Conservation (phyloP, 441 rosid species). For the Pelargonium myrrhifolium region DNA sequence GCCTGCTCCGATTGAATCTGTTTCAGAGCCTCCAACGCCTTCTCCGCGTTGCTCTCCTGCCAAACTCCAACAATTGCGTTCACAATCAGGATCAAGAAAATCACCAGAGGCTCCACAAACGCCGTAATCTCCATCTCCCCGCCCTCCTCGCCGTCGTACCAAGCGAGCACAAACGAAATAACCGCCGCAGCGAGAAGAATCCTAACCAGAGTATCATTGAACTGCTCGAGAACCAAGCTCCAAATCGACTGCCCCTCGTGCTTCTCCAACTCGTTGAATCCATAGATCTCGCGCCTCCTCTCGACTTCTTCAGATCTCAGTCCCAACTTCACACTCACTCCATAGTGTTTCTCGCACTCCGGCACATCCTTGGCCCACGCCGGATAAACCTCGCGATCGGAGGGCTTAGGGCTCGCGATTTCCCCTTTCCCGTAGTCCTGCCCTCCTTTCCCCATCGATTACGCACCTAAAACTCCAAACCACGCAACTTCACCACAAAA, state of each 20-base stretch:
- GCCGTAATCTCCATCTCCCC: constrained; percentile 38
- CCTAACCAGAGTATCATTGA: constrained; percentile 37
- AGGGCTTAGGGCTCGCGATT: background rate
- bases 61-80: constrained; percentile 41
- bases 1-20: constrained; percentile 45
- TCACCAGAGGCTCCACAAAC: constrained; percentile 41
- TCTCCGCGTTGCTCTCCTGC: constrained; percentile 45
- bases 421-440: background rate
- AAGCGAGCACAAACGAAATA: constrained; percentile 36
- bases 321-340: constrained; percentile 22
- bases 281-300: constrained; percentile 23
- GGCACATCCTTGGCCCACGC: constrained; percentile 31
- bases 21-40: constrained; percentile 37
- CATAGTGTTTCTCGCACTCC: constrained; percentile 31
- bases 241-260: constrained; percentile 32
- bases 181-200: constrained; percentile 33
- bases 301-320: constrained; percentile 22
- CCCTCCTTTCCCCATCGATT: constrained; percentile 3
- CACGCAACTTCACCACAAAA: background rate
- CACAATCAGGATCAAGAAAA: constrained; percentile 36
- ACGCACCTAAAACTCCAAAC: background rate
- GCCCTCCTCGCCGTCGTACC: constrained; percentile 33
- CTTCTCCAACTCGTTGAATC: constrained; percentile 35
- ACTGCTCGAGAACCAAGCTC: constrained; percentile 33
- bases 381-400: constrained; percentile 22